Conservation (phyloP, 495 filamentous ascomycete genomes). For the Penicillium salamii region DNA sequence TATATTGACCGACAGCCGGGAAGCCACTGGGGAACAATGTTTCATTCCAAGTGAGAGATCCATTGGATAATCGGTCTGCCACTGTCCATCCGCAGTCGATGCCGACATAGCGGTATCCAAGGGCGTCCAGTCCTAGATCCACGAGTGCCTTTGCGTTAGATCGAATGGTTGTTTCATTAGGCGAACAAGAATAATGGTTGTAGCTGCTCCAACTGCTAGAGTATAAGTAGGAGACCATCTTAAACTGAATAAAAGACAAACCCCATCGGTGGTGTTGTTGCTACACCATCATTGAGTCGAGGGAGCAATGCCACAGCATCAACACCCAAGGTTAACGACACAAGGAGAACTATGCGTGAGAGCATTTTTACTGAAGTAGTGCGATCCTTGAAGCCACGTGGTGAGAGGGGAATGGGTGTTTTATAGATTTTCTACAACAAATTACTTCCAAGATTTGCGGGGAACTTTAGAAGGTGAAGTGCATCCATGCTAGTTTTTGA, state of each 20-base stretch:
- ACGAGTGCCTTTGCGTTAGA: conserved; percentile 54
- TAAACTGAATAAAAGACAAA: conserved; percentile 2
- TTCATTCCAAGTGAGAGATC: conserved; percentile 53
- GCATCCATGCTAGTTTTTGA: background rate
- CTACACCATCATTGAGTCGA: conserved; percentile 26
- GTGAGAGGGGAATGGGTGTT: too few species aligned
- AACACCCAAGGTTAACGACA: background rate
- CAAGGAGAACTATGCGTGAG: background rate
- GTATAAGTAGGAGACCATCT: background rate
- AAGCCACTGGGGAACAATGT: conserved; percentile 50
- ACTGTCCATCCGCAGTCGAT: conserved; percentile 57
- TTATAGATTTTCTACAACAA: too few species aligned
- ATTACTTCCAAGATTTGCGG: background rate
- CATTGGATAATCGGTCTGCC: conserved; percentile 38
- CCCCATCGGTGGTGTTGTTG: conserved; percentile 35
- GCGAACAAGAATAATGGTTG: conserved; percentile 51
- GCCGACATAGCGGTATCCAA: conserved; percentile 55
- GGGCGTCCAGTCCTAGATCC: conserved; percentile 45
- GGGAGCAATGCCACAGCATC: conserved; percentile 4
- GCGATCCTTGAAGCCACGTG: too few species aligned
- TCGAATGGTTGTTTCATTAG: conserved; percentile 46
- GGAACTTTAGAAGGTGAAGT: background rate
- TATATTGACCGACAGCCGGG: conserved; percentile 44
- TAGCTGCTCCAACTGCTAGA: conserved; percentile 52
- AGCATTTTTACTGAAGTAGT: too few species aligned